Evolutionary conservation across 2,329 filamentous ascomycete genomes (phyloP), one percentile per base, ranked within the genome.

Genomic region (Xylaria sp.): DNA sequence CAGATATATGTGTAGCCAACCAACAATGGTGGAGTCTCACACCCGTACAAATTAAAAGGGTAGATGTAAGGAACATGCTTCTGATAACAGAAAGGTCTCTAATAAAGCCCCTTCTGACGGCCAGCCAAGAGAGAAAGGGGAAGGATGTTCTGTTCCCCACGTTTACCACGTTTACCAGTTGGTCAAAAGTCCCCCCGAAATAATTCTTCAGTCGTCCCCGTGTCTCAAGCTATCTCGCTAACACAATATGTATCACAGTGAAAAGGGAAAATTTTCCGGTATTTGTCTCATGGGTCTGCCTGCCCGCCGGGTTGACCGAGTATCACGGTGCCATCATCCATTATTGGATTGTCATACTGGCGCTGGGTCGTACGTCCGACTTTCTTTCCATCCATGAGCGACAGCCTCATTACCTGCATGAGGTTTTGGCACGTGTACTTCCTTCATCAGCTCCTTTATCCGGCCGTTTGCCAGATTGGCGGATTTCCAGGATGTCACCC

Each of bases 391-490:
- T 9, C 18, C 42, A 57, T 54, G 48, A 55, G 59, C 54, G 52
- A 53, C 23, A 30, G 47, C 19, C 46, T 55, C 52, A 54, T 60
- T 56, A 51, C 57, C 46, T 64, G 62, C 62, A 62, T 58, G 48
- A 52, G 48, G 49, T 52, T 58, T 54, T 35, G 49, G 58, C 60
- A 60, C 58, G 52, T 62, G 58, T 58, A 44, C 55, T 42, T 42
- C 37, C 23, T 42, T 60, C 58, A 30, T 58, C 57, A 19, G 55
- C 44, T 58, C 23, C 35, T 30, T 52, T 58, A 58, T 56, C 57
- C 57, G 55, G 23, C 23, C 50, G 11, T 51, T 52, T 10, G n/a
- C 42, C 54, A 52, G 61, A 56, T 30, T 30, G 23, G 23, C 23
- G 5, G 23, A 30, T 30, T 55, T 48, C 47, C 37, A 37, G 52